These are phyloP conservation scores for Aureobasidium pullulans DNA, from an alignment of 2,329 filamentous ascomycete genomes.

Conservation along the genomic window DNA sequence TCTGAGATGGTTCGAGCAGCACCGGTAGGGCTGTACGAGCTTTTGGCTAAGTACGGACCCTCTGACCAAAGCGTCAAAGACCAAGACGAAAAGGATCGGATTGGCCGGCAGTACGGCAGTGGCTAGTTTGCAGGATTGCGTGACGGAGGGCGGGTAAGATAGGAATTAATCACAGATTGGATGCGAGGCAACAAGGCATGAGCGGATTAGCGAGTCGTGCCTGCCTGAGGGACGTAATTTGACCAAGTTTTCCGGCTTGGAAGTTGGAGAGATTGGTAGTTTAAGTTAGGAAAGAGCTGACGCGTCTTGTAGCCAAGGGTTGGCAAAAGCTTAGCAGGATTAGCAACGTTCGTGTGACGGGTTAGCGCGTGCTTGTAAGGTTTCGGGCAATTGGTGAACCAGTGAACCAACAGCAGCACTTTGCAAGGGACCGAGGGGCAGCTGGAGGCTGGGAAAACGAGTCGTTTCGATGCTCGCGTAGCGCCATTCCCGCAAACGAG, in stretches of 20 bases:
- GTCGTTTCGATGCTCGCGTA: not conserved
- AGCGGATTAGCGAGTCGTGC: not conserved
- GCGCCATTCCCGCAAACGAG: not conserved
- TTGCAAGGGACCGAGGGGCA: not conserved
- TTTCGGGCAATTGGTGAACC: not conserved
- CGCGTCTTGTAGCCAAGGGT: not conserved
- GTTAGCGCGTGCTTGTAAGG: not conserved
- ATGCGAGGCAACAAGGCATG: constrained; percentile 3
- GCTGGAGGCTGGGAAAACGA: not conserved
- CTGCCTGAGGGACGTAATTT: not conserved
- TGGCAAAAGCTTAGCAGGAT: not conserved
- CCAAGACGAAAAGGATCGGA: not conserved
- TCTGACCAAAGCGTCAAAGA: not conserved
- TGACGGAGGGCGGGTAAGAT: not conserved
- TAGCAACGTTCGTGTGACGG: not conserved
- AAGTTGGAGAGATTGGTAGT: not conserved
- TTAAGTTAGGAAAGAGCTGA: not conserved
- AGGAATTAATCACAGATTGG: not conserved
- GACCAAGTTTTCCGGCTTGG: not conserved
- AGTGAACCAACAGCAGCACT: not conserved
- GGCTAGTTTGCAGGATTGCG: not conserved
- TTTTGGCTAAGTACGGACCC: not conserved
- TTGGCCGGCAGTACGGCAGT: not conserved
- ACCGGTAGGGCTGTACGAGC: not conserved
- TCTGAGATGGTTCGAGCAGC: not conserved